Evolutionary conservation across 768 basidiomycete genomes (phyloP).

Genomic region (Macrolepiota dolichaula): DNA sequence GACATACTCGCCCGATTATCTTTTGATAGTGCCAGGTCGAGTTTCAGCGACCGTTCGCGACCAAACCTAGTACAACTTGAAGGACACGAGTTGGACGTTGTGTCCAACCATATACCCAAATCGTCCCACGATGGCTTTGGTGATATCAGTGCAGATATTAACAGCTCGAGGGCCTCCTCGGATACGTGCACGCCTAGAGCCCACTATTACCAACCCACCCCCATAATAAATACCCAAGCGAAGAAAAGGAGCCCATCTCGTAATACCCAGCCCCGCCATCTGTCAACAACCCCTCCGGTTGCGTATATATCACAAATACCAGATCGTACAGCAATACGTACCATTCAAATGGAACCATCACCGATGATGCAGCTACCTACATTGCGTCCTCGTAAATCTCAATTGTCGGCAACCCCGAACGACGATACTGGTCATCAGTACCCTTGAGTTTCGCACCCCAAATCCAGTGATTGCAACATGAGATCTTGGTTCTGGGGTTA

Average conservation of each 20-base stretch:
- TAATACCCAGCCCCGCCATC: constrained; percentile 18
- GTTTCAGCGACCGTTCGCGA: constrained; percentile 35
- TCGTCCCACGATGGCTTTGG: neutral
- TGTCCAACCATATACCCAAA: constrained; percentile 18
- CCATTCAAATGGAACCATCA: constrained; percentile 52
- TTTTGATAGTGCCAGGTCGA: constrained; percentile 47
- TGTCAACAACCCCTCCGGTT: constrained; percentile 30
- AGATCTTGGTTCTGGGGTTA: neutral
- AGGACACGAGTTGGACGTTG: constrained; percentile 45
- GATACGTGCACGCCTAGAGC: constrained; percentile 24
- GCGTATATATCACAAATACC: constrained; percentile 32
- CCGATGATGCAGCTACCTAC: constrained; percentile 48
- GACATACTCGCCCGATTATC: constrained; percentile 53
- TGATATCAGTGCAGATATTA: neutral
- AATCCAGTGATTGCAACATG: neutral
- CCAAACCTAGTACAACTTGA: constrained; percentile 29
- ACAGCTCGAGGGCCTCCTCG: constrained; percentile 16
- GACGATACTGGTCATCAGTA: neutral
- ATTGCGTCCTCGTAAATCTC: constrained; percentile 19
- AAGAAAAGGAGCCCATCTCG: constrained; percentile 11
- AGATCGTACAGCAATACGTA: constrained; percentile 36
- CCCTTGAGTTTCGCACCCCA: neutral
- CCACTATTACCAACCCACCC: neutral
- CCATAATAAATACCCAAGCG: neutral
- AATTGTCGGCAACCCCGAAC: constrained; percentile 16